Base-by-base conservation (phyloP, 1,139 yeast genomes). In the Yamadazyma sp. region DNA sequence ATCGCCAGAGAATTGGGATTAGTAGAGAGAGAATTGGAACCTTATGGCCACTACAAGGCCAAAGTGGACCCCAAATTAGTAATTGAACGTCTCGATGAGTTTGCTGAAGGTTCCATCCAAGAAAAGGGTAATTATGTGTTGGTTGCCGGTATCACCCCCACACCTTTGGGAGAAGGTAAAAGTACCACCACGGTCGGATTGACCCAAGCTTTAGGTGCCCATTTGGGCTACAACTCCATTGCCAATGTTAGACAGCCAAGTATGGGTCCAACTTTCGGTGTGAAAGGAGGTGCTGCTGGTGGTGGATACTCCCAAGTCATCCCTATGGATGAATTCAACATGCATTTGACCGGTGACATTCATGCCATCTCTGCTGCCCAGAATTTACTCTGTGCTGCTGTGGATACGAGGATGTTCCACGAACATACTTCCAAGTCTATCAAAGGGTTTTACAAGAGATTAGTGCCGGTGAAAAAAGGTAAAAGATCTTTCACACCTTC, bases 251-350 rank as follows among this genome's bases (percentile, higher is more conserved):
- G 94, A 63, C 94, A 85, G 58, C 92, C 94, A 11, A 82, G 89
- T 11, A 83, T 84, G 91, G 94, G 94, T 17, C 94, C 94, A 39
- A 85, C 92, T 8, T 84, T 85, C 55, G 94, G 94, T 61, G 87
- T 84, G 42, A 85, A 85, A 62, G 94, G 94, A 58, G 92, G 92
- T 61, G 94, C 94, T 46, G 92, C 94, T 9, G 94, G 94, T 52
- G 94, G 92, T 58, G 92, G 92, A 39, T 84, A 83, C 56, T 75
- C 94, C 6, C 92, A 85, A 61, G 92, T 84, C 17, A 84, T 85
- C 56, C 94, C 94, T 38, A 85, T 85, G 92, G 94, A 85, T 59
- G 92, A 85, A 59, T 85, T 85, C 66, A 85, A 85, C 64, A 77
- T 85, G 83, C 92, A 85, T 61, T 71, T 85, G 48, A 85, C 92